A percentile compares a stretch with the other conserved stretches of the same genome.
Evolutionary conservation across 768 basidiomycete genomes (phyloP).

Genomic region (Panaeolus papilionaceus): DNA sequence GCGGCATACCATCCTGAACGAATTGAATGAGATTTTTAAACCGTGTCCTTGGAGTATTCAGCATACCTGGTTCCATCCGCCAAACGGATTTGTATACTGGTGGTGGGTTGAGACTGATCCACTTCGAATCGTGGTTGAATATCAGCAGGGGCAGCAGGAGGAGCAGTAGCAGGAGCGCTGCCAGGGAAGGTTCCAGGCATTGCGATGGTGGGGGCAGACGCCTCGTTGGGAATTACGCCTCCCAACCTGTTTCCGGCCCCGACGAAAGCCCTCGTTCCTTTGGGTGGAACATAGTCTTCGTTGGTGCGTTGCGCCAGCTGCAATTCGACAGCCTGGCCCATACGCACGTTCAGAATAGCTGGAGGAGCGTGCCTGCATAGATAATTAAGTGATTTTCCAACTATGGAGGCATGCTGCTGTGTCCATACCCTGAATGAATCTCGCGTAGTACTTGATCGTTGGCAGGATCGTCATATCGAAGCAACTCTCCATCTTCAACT

Average conservation of each 20-base stretch:
- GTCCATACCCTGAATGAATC: conserved; percentile 76
- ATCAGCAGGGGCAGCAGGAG: conserved; percentile 23
- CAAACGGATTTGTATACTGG: conserved; percentile 88
- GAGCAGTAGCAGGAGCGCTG: conserved; percentile 28
- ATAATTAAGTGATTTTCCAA: conserved; percentile 13
- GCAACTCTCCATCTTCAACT: conserved; percentile 86
- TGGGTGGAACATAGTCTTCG: conserved; percentile 75
- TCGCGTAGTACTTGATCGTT: conserved; percentile 73
- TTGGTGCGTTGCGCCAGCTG: conserved; percentile 70
- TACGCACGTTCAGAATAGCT: conserved; percentile 70
- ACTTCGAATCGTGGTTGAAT: conserved; percentile 71
- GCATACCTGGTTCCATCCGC: conserved; percentile 87
- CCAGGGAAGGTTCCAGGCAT: conserved; percentile 73
- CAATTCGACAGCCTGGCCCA: conserved; percentile 86
- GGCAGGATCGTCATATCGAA: conserved; percentile 82
- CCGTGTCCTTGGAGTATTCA: conserved; percentile 4
- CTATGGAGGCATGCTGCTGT: background rate
- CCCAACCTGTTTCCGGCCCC: conserved; percentile 87
- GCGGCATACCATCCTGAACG: conserved; percentile 71
- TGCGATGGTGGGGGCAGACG: conserved; percentile 18
- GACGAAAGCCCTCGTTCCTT: conserved; percentile 58
- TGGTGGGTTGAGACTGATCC: conserved; percentile 81
- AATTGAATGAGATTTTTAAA: conserved; percentile 1
- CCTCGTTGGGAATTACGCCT: conserved; percentile 63
- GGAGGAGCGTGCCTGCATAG: conserved; percentile 75